Percentiles rank a stretch among this genome's conserved stretches.
Conservation (phyloP, 768 basidiomycete species). For the Paxillus ammoniavirescens region DNA sequence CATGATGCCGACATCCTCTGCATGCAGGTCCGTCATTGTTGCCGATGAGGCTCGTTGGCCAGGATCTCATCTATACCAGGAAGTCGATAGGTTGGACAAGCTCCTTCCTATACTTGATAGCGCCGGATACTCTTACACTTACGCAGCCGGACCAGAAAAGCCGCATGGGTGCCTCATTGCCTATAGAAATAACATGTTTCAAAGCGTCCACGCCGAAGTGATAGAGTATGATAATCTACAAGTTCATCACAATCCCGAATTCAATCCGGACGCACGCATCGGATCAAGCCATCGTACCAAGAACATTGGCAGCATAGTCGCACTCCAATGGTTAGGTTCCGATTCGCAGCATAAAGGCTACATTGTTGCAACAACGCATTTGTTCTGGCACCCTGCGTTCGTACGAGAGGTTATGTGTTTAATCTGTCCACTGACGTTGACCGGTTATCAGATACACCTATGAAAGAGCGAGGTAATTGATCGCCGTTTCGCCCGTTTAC, state of each 20-base stretch:
- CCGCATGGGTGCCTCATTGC: slow-evolving; percentile 86
- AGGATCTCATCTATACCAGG: slow-evolving; percentile 43
- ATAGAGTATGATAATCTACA: slow-evolving; percentile 70
- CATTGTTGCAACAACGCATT: slow-evolving; percentile 84
- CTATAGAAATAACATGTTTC: slow-evolving; percentile 55
- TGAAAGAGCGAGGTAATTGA: slow-evolving; percentile 73
- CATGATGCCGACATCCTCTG: slow-evolving; percentile 81
- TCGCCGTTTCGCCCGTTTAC: not conserved
- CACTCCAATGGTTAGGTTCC: slow-evolving; percentile 47
- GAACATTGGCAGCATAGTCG: slow-evolving; percentile 79
- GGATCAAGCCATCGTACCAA: slow-evolving; percentile 69
- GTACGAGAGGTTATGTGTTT: slow-evolving; percentile 19
- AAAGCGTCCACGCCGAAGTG: slow-evolving; percentile 41
- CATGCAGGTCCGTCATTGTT: slow-evolving; percentile 60
- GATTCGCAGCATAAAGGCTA: slow-evolving; percentile 46
- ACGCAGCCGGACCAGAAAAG: slow-evolving; percentile 71
- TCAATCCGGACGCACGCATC: slow-evolving; percentile 32
- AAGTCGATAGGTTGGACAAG: slow-evolving; percentile 81
- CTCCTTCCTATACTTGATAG: slow-evolving; percentile 64
- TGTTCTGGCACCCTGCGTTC: slow-evolving; percentile 94
- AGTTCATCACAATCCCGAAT: slow-evolving; percentile 39
- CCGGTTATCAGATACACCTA: slow-evolving; percentile 49
- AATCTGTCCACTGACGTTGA: not conserved
- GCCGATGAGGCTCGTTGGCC: not conserved
- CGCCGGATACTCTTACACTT: slow-evolving; percentile 63